Conservation (phyloP, 495 filamentous ascomycete genomes). For the Aspergillus asperescens region DNA sequence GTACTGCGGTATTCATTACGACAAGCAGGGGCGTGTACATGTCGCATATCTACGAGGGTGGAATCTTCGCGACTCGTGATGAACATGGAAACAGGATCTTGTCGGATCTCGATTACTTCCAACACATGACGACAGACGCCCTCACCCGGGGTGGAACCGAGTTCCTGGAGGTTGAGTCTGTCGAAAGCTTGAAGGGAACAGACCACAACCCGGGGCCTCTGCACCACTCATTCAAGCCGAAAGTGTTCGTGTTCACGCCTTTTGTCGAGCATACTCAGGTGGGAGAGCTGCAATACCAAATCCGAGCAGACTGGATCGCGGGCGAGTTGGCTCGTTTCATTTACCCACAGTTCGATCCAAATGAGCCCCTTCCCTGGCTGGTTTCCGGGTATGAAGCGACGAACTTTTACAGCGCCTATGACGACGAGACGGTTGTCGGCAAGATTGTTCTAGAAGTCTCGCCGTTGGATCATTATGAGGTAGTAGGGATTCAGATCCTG, state of each 20-base stretch:
- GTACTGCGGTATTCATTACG: background rate
- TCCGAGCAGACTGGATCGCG: background rate
- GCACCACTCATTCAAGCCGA: background rate
- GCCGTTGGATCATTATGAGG: background rate
- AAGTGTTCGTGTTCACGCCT: background rate
- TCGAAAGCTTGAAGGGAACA: background rate
- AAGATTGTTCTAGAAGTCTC: background rate
- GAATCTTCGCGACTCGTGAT: background rate
- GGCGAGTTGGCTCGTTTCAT: background rate
- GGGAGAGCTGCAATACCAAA: background rate
- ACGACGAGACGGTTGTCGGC: background rate
- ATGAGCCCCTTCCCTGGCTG: too few relatives aligned
- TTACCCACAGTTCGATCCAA: background rate
- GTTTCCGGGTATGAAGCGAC: background rate
- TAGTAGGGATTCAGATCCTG: background rate
- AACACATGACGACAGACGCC: background rate
- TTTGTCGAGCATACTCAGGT: background rate
- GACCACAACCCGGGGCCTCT: background rate
- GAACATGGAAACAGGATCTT: background rate
- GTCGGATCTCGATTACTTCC: background rate
- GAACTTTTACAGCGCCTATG: background rate
- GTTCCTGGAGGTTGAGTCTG: background rate
- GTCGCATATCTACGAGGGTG: background rate
- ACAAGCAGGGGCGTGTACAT: background rate
- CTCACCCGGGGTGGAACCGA: background rate